Conservation (phyloP, 768 basidiomycete species). For the Hericium erinaceus region DNA sequence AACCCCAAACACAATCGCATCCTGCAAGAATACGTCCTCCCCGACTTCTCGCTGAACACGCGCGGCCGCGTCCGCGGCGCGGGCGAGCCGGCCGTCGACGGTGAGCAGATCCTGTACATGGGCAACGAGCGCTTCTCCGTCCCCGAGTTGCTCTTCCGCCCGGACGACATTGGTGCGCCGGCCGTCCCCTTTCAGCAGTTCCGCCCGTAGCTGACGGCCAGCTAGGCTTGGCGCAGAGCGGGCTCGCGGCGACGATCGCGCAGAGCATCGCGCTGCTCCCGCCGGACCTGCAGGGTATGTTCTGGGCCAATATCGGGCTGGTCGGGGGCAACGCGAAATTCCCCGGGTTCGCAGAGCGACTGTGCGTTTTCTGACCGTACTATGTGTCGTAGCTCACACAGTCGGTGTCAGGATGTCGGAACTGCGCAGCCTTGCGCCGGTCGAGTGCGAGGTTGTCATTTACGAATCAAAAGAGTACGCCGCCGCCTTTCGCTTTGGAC, state of each 20-base stretch:
- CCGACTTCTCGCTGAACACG: conserved; percentile 69
- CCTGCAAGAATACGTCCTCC: conserved; percentile 83
- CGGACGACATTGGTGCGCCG: conserved; percentile 75
- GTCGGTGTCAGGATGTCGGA: conserved; percentile 49
- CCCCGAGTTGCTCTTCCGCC: conserved; percentile 88
- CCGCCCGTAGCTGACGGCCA: conserved; percentile 1
- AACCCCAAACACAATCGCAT: conserved; percentile 55
- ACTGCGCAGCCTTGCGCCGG: conserved; percentile 72
- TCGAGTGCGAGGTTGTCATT: conserved; percentile 65
- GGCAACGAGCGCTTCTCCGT: conserved; percentile 87
- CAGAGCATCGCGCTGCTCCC: conserved; percentile 69
- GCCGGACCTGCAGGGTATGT: conserved; percentile 80
- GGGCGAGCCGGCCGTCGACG: conserved; percentile 42
- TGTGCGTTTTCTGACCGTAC: conserved; percentile 45
- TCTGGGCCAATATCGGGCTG: conserved; percentile 89
- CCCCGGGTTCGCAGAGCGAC: conserved; percentile 59
- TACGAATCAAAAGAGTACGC: conserved; percentile 70
- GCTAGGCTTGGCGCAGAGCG: conserved; percentile 71
- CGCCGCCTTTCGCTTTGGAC: conserved; percentile 6
- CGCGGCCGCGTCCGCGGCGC: conserved; percentile 45
- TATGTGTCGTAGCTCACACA: too few species aligned
- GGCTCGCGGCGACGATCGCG: conserved; percentile 69
- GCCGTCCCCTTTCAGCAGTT: neutral
- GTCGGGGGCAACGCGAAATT: conserved; percentile 79
- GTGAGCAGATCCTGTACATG: conserved; percentile 72